Base-by-base conservation (phyloP, 305 asterid species). In the Fraxinus velutina region DNA sequence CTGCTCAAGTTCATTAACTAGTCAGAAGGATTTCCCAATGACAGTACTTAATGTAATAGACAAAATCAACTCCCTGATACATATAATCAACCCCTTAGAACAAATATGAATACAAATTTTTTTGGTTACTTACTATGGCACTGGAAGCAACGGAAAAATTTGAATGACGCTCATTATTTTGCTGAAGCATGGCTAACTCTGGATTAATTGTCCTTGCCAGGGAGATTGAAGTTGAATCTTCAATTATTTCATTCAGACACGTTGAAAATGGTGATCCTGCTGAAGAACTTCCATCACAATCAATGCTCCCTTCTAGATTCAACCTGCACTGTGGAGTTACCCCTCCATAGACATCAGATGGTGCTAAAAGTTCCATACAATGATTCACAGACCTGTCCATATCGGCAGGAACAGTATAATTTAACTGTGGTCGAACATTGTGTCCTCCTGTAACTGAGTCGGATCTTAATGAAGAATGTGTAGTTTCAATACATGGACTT, bases 211-310 rank as follows among this genome's bases (percentile, higher is more conserved):
- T 84, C 73, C 80, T 83, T 82, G 86, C 64, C 78, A 73, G 10
- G 33, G 92, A 86, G 74, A 64, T 62, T 68, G 86, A 77, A 64
- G 86, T 80, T n/a, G 84, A 29, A 80, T 86, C 90, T 71, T 84
- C 94, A 44, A 79, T 50, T 50, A 79, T 81, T 66, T 89, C 93
- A 81, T 81, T 79, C 32, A 95, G 90, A 83, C 86, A 47, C 32
- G 93, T 75, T 77, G 98, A 89, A 71, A 88, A 70, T 39, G 27
- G 88, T 50, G 94, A 94, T 85, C 81, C 91, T 76, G 82, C 86
- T 78, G 94, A 92, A 83, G 90, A 86, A 86, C 90, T 91, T 89
- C 87, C 81, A 39, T 88, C 91, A 88, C 85, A 82, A 80, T 89
- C 92, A 71, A 80, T 78, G 86, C 83, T 85, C 82, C 86, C 86